Base-by-base conservation (phyloP, 257 asterid genomes). In the Mitragyna speciosa region DNA sequence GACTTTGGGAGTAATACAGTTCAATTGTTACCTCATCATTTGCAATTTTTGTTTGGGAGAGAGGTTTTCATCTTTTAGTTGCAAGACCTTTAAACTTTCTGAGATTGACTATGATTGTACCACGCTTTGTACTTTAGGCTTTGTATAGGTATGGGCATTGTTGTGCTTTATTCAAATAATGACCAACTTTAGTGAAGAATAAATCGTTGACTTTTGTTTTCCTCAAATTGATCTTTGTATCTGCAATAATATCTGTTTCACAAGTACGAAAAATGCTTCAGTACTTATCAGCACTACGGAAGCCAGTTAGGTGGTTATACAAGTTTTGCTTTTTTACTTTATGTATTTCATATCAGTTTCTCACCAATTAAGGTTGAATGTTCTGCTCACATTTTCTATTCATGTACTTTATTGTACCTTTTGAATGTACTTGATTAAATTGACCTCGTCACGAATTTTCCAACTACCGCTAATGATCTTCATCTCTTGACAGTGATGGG, bases 401-500 rank as follows among this genome's bases (percentile, higher is more conserved):
- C 59, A 66, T 66, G n/a, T 31, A 66, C 67, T 2, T n/a, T 4
- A 6, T 36, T 31, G 1, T 6, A 10, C 12, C 2, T 4, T 12
- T 19, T 39, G 22, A 14, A 19, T 36, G 2, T 7, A 20, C 70
- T 33, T 68, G 73, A 19, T 19, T 7, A 73, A 73, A 19, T 30
- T n/a, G 15, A 3, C 12, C 3, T 0, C 31, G 1, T 11, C 26
- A 33, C 9, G 41, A 26, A 26, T 58, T 36, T 24, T 16, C 51
- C 3, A 75, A 61, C 33, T n/a, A 30, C n/a, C 12, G n/a, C 26
- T 64, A 36, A 80, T 20, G 61, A 54, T 39, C 15, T 54, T 67
- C 70, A 26, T 73, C 67, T 19, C 61, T 79, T 81, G 65, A 82
- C 85, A 90, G 97, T 91, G 81, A 90, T 95, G 16, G 97, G 95